phyloP scores from a whole-genome alignment of 2,329 filamentous ascomycete species.

The Biscogniauxia sp. region DNA sequence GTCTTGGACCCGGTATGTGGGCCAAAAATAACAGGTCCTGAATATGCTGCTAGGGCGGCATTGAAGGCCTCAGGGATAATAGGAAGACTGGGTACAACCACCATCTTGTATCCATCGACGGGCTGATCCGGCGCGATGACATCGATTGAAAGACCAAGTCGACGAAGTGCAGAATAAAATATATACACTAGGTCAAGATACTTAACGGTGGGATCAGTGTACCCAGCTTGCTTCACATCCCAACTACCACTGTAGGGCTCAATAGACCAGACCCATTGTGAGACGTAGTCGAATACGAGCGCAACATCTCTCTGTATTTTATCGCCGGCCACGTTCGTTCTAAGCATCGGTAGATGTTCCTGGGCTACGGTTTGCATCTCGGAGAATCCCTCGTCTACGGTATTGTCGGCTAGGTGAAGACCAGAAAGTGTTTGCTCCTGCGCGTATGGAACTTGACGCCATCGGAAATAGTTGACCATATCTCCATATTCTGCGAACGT shows the following conservation, averaged over 20 bases:
- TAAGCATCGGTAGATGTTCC: conserved; percentile 16
- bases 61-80: conserved; percentile 18
- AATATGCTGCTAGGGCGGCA: conserved; percentile 10
- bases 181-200: conserved; percentile 19
- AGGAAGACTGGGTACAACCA: conserved; percentile 22
- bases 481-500: conserved; percentile 20
- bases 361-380: conserved; percentile 15
- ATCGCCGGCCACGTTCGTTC: conserved; percentile 1
- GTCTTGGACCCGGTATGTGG: conserved; percentile 21
- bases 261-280: conserved; percentile 21
- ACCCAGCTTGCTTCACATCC: conserved; percentile 17
- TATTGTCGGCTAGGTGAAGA: conserved; percentile 18
- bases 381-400: conserved; percentile 17
- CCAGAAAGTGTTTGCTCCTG: conserved; percentile 25
- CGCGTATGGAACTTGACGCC: conserved; percentile 23
- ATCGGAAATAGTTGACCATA: conserved; percentile 24
- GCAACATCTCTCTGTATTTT: conserved; percentile 19
- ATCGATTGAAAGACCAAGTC: conserved; percentile 23
- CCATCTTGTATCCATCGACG: conserved; percentile 21
- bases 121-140: conserved; percentile 19
- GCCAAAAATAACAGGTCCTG: conserved; percentile 19
- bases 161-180: conserved; percentile 22
- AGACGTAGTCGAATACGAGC: conserved; percentile 22
- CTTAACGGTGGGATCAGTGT: conserved; percentile 12
- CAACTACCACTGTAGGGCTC: conserved; percentile 24